phyloP scores from a whole-genome alignment of 306 rosid species.

The Comarum palustre region DNA sequence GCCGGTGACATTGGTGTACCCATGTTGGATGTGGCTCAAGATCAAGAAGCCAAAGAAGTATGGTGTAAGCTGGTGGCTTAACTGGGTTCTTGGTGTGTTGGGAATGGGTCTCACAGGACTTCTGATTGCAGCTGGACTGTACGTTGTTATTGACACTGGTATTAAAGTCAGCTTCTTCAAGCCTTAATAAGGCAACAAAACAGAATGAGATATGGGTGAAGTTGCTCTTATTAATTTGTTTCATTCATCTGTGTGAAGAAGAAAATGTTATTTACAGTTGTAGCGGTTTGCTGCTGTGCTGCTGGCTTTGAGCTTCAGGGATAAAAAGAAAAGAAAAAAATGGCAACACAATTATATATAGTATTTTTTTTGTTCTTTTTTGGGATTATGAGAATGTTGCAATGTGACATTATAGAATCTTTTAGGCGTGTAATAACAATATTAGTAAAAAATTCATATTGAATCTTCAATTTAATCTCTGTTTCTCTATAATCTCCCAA shows the following conservation, averaged over 20 bases:
- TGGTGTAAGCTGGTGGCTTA: slow-evolving; percentile 50
- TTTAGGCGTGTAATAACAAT: slow-evolving; percentile 9
- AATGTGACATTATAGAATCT: slow-evolving; percentile 15
- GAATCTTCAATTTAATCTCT: not conserved
- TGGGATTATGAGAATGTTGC: slow-evolving; percentile 10
- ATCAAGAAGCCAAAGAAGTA: slow-evolving; percentile 42
- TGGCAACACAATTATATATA: slow-evolving; percentile 4
- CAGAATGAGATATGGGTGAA: not conserved
- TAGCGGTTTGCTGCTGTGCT: slow-evolving; percentile 7
- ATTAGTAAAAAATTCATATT: not conserved
- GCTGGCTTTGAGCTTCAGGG: not conserved
- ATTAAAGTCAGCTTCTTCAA: slow-evolving; percentile 58
- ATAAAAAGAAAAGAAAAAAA: not conserved
- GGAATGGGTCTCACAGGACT: slow-evolving; percentile 54
- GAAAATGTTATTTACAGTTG: not conserved
- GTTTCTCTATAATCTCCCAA: not conserved
- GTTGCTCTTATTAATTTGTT: slow-evolving; percentile 9
- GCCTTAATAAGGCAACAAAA: slow-evolving; percentile 34
- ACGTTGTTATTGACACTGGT: slow-evolving; percentile 62
- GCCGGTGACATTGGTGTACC: slow-evolving; percentile 54
- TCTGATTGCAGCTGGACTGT: slow-evolving; percentile 49
- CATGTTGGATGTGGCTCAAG: slow-evolving; percentile 60
- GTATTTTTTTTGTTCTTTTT: not conserved
- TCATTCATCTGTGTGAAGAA: slow-evolving; percentile 5
- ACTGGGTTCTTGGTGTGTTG: slow-evolving; percentile 57